Conservation (phyloP, 345 rosid species). For the Chamaenerion angustifolium region DNA sequence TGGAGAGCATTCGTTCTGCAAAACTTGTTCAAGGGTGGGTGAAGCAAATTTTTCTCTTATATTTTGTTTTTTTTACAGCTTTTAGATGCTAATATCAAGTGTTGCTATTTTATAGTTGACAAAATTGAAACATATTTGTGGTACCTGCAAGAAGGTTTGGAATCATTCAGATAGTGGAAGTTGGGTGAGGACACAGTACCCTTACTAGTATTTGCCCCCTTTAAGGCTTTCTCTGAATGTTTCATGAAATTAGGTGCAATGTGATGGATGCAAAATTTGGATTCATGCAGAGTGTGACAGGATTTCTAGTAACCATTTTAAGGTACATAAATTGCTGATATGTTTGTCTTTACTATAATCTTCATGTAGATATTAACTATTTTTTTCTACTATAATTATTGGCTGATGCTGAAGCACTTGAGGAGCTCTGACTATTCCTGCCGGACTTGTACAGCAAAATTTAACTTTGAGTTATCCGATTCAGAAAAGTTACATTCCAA, state of each 20-base stretch:
- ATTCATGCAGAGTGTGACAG: constrained; percentile 83
- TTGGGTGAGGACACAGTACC: constrained; percentile 44
- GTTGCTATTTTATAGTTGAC: constrained; percentile 40
- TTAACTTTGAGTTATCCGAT: constrained; percentile 87
- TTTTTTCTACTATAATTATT: constrained; percentile 13
- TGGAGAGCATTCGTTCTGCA: constrained; percentile 55
- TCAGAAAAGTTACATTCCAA: constrained; percentile 56
- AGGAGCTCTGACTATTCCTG: constrained; percentile 70
- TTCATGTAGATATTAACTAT: constrained; percentile 11
- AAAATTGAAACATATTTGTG: constrained; percentile 70
- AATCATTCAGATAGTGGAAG: constrained; percentile 66
- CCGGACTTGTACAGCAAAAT: constrained; percentile 78
- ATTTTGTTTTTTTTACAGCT: too few species aligned
- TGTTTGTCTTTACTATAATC: constrained; percentile 6
- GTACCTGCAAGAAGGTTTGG: constrained; percentile 76
- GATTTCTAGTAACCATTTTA: constrained; percentile 58
- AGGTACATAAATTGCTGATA: constrained; percentile 35
- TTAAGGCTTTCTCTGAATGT: constrained; percentile 5
- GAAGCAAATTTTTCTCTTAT: not conserved
- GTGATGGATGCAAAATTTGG: constrained; percentile 96
- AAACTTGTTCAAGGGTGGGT: constrained; percentile 68
- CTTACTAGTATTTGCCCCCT: constrained; percentile 4
- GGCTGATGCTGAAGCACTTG: constrained; percentile 35
- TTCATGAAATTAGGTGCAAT: constrained; percentile 51
- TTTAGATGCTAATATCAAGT: not conserved